Conservation (phyloP, 768 basidiomycete species). For the Rhodosporidiobolus sp. region DNA sequence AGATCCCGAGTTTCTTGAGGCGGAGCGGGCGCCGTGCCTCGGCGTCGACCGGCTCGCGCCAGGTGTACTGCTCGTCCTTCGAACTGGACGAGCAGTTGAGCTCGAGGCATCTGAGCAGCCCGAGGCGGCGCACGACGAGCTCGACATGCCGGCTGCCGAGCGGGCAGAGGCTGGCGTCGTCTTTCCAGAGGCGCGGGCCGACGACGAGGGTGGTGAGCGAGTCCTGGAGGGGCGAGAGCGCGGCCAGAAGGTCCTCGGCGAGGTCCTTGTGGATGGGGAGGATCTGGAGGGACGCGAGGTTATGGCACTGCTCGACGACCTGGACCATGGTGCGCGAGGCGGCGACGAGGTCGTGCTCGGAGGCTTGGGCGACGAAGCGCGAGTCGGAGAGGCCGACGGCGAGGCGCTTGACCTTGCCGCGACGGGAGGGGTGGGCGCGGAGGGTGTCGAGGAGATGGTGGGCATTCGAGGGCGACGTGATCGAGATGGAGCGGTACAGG, state of each 20-base stretch:
- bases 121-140: not conserved
- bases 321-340: not conserved
- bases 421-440: not conserved
- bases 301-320: not conserved
- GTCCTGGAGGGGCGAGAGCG: not conserved
- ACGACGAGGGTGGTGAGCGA: not conserved
- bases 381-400: not conserved
- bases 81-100: not conserved
- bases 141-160: not conserved
- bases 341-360: not conserved
- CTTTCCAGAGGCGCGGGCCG: not conserved
- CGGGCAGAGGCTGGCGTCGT: not conserved
- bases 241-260: not conserved
- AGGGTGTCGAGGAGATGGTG: not conserved
- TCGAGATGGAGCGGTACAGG: not conserved
- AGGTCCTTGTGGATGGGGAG: not conserved
- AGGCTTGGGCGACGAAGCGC: not conserved
- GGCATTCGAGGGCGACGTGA: not conserved
- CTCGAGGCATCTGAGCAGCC: not conserved
- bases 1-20: not conserved
- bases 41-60: not conserved
- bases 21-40: not conserved
- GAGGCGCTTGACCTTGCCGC: not conserved
- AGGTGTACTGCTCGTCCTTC: not conserved
- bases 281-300: not conserved